Conservation (phyloP, 2,329 filamentous ascomycete species). For the Fusarium goolgardi region DNA sequence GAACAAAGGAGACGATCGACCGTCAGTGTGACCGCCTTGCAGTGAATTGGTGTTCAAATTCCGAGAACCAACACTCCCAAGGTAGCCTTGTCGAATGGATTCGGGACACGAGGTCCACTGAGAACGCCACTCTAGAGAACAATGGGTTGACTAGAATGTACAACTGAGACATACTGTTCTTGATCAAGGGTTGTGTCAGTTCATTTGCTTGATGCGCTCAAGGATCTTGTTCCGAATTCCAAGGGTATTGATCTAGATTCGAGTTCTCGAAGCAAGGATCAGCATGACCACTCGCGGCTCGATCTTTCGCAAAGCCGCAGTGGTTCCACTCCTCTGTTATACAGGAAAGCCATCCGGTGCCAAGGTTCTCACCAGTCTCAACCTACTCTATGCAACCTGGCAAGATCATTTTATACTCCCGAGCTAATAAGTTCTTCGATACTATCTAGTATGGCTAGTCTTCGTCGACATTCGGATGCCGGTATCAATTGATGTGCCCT, state of each 20-base stretch:
- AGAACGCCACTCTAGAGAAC: neutral
- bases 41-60: neutral
- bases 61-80: neutral
- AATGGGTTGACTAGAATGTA: neutral
- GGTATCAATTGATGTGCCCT: neutral
- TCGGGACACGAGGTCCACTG: neutral
- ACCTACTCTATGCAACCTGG: no score
- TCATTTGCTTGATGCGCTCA: neutral
- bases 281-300: no score
- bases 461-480: neutral
- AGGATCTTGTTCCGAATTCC: neutral
- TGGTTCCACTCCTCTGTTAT: neutral
- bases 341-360: no score
- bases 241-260: neutral
- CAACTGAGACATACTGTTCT: neutral
- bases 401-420: no score
- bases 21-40: neutral
- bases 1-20: constrained; percentile 49
- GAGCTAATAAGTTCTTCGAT: neutral
- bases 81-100: neutral
- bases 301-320: neutral
- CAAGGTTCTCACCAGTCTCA: no score
- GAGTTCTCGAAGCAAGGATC: neutral
- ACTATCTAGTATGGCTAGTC: neutral
- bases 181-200: neutral